Conservation (phyloP, 495 filamentous ascomycete genomes). For the Elasticomyces elasticus region DNA sequence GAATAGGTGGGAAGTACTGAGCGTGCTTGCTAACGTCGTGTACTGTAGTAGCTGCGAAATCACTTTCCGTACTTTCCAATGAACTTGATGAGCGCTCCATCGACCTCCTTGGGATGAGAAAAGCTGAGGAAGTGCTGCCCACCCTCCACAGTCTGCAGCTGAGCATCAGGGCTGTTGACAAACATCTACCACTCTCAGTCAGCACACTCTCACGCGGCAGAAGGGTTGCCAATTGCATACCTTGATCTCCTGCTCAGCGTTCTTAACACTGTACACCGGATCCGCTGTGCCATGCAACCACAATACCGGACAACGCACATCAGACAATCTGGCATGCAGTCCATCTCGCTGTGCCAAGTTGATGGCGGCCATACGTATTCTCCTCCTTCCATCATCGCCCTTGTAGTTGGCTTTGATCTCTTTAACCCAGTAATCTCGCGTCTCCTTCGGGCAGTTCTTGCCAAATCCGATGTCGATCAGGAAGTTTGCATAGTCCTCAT, state of each 20-base stretch:
- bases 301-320: conserved; percentile 50
- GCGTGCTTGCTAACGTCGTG: too few species aligned
- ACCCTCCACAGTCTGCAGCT: conserved; percentile 40
- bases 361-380: conserved; percentile 47
- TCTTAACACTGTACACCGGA: conserved; percentile 37
- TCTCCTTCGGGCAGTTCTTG: conserved; percentile 32
- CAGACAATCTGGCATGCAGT: conserved; percentile 41
- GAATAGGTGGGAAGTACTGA: too few species aligned
- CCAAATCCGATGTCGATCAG: conserved; percentile 50
- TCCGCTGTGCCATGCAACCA: conserved; percentile 48
- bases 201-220: too few species aligned
- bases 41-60: too few species aligned
- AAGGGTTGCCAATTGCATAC: too few species aligned
- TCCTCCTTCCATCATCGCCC: conserved; percentile 48
- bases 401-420: conserved; percentile 46
- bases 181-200: too few species aligned
- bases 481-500: conserved; percentile 45
- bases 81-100: conserved; percentile 43
- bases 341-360: conserved; percentile 52
- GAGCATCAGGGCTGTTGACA: conserved; percentile 40
- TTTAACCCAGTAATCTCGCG: conserved; percentile 42
- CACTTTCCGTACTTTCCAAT: conserved; percentile 33
- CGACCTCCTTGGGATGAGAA: conserved; percentile 46
- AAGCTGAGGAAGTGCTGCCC: conserved; percentile 51
- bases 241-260: conserved; percentile 49